These are phyloP conservation scores for Metschnikowia koreensis DNA, from an alignment of 805 yeast genomes.

Conservation along the genomic window DNA sequence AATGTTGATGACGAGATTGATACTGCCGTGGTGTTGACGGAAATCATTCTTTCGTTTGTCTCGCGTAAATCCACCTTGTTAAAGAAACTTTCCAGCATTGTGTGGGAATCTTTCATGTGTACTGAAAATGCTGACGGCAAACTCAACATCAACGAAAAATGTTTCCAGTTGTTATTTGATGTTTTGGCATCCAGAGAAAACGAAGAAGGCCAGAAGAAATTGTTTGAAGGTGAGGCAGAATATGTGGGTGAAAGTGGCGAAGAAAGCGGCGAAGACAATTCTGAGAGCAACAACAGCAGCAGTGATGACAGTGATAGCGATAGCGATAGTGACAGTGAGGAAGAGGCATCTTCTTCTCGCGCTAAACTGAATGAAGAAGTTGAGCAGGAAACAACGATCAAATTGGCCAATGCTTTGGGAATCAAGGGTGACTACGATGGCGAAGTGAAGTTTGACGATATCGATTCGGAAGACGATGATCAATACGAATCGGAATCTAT, in stretches of 20 bases:
- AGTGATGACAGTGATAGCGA: slow-evolving; percentile 10
- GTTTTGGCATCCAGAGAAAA: slow-evolving; percentile 62
- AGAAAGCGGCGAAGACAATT: slow-evolving; percentile 3
- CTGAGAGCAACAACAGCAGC: slow-evolving; percentile 10
- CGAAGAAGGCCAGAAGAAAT: slow-evolving; percentile 70
- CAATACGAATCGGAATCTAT: slow-evolving; percentile 68
- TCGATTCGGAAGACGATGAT: slow-evolving; percentile 44
- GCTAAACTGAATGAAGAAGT: slow-evolving; percentile 17
- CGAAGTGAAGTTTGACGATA: slow-evolving; percentile 43
- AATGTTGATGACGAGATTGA: slow-evolving; percentile 25
- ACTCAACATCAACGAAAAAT: slow-evolving; percentile 27
- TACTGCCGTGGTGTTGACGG: slow-evolving; percentile 37
- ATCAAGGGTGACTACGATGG: slow-evolving; percentile 48
- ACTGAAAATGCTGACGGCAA: slow-evolving; percentile 26
- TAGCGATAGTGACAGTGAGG: slow-evolving; percentile 4
- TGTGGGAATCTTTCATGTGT: slow-evolving; percentile 44
- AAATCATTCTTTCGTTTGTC: slow-evolving; percentile 45
- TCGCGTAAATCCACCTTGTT: slow-evolving; percentile 37
- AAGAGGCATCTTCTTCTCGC: slow-evolving; percentile 14
- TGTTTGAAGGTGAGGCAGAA: slow-evolving; percentile 63
- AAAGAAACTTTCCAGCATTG: slow-evolving; percentile 36
- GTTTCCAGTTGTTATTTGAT: slow-evolving; percentile 36
- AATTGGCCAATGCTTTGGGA: slow-evolving; percentile 71
- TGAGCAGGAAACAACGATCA: slow-evolving; percentile 52
- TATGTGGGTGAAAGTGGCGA: slow-evolving; percentile 19